A percentile compares a stretch with the other conserved stretches of the same genome.
Conservation (phyloP, 1,284 basidiomycete genomes). For the Somion occarium region DNA sequence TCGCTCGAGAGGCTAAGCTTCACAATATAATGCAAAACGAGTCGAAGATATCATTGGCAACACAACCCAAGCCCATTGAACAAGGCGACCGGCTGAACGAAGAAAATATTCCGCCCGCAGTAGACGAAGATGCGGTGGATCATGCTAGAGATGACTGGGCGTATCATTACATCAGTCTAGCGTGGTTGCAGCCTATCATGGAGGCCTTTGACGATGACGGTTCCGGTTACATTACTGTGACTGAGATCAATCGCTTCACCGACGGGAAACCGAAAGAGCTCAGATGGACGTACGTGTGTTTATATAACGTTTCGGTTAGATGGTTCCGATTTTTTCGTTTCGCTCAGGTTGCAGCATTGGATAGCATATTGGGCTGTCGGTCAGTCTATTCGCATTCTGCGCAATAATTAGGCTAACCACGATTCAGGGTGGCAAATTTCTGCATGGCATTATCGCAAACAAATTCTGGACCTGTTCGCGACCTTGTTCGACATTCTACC, state of each 20-base stretch:
- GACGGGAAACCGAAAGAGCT: slow-evolving; percentile 14
- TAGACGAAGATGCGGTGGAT: too few species aligned
- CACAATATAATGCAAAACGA: slow-evolving; percentile 18
- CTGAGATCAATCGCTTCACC: slow-evolving; percentile 43
- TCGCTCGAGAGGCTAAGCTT: slow-evolving; percentile 1
- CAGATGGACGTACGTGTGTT: slow-evolving; percentile 25
- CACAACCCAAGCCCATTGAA: too few species aligned
- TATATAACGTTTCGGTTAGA: slow-evolving; percentile 13
- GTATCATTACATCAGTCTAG: slow-evolving; percentile 35
- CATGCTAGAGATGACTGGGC: slow-evolving; percentile 44
- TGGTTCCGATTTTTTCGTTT: slow-evolving; percentile 1
- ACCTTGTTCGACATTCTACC: slow-evolving; percentile 16
- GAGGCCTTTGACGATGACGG: slow-evolving; percentile 48
- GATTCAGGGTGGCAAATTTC: slow-evolving; percentile 17
- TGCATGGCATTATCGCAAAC: slow-evolving; percentile 12
- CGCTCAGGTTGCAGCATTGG: slow-evolving; percentile 28
- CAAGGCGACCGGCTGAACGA: too few species aligned
- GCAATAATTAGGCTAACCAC: slow-evolving; percentile 10
- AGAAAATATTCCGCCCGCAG: too few species aligned
- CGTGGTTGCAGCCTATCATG: slow-evolving; percentile 36
- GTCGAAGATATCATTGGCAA: too few species aligned
- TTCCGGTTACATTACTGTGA: slow-evolving; percentile 41
- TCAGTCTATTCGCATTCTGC: slow-evolving; percentile 15
- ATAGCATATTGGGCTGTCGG: slow-evolving; percentile 14
- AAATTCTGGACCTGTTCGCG: slow-evolving; percentile 16